Conservation (phyloP, 192 early-diverging fungal species). For the Backusella circina region DNA sequence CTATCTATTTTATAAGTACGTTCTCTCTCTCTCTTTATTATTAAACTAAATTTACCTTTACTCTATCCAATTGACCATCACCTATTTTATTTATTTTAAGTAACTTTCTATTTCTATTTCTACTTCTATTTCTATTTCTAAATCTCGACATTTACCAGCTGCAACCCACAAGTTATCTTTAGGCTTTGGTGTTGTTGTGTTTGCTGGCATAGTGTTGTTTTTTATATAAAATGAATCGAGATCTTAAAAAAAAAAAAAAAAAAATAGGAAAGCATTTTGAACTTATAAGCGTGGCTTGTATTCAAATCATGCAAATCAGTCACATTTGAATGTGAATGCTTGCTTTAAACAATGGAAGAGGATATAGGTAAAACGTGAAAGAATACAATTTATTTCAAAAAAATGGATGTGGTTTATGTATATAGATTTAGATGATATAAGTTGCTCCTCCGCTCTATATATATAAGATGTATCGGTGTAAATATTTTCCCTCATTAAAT, state of each 20-base stretch:
- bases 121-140: too few relatives aligned
- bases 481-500: not conserved
- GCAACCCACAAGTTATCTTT: constrained; percentile 67
- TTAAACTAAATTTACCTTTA: constrained; percentile 53
- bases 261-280: not conserved
- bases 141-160: too few relatives aligned
- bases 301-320: not conserved
- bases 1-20: constrained; percentile 8
- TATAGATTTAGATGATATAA: not conserved
- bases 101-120: too few relatives aligned
- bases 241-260: not conserved
- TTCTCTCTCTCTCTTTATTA: too few relatives aligned
- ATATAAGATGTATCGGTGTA: not conserved
- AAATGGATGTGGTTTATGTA: too few relatives aligned
- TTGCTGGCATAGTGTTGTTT: not conserved
- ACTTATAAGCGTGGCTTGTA: not conserved
- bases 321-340: not conserved
- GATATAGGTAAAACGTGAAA: not conserved
- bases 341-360: not conserved
- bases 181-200: not conserved
- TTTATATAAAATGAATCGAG: not conserved
- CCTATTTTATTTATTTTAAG: constrained; percentile 29
- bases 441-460: constrained; percentile 18
- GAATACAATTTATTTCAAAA: not conserved
- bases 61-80: constrained; percentile 59